Evolutionary conservation across 2,329 filamentous ascomycete genomes (phyloP), one percentile per base, ranked within the genome.

Genomic region (Orbilia ellipsospora): DNA sequence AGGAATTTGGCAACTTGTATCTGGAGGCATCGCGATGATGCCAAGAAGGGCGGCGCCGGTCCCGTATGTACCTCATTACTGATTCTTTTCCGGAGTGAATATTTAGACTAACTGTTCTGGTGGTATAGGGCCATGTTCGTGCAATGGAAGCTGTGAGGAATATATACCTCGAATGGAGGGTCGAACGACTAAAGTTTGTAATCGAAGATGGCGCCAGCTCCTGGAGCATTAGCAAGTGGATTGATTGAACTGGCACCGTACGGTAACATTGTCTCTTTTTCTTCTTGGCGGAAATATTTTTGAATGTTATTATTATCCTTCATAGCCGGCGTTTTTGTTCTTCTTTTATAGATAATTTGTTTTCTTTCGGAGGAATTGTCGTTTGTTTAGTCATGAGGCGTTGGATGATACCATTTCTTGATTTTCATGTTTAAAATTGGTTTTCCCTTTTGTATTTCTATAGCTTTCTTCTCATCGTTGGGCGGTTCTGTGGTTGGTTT

Each of bases 1-100:
- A 85, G 88, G 80, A 97, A 97, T 83, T 82, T 97, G 79, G 94
- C 94, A 51, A 97, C 93, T 57, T 93, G 89, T 81, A 81, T 91
- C 74, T 91, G 89, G 89, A 84, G 88, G 77, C 86, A 86, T 36
- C 84, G 85, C 51, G 84, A 87, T 48, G 88, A 90, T 80, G 89
- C 89, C 44, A 85, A 83, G 78, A 84, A 85, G 77, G 89, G 88
- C 72, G 88, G 88, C 31, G 82, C 85, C 63, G 88, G 88, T 12
- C 85, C 86, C 56, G 89, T 89, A 80, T 81, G 85, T 36, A 36
- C 89, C 89, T 48, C 7, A 26, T 10, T 45, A 18, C 57, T 40
- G 12, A 16, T 44, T 16, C 18, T 26, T 59, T 36, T 36, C 31
- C 5, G 31, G 4, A 23, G 31, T 36, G 20, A 15, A 61, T 54